phyloP scores from a whole-genome alignment of 306 rosid genomes.

The Alnus rubra region DNA sequence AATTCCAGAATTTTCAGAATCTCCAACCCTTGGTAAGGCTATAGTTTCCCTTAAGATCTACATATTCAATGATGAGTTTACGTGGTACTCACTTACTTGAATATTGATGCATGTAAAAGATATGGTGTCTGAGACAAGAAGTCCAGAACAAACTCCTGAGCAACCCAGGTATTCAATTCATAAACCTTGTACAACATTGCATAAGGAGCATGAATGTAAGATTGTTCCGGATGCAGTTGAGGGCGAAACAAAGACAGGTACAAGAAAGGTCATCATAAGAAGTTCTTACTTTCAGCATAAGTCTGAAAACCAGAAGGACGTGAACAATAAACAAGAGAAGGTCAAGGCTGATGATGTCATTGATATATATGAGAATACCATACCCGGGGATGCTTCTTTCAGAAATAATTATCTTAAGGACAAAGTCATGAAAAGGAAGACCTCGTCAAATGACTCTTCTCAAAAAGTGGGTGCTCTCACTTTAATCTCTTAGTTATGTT shows the following conservation, averaged over 20 bases:
- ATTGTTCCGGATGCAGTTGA: conserved; percentile 38
- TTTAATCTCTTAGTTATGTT: conserved; percentile 20
- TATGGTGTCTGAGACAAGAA: conserved; percentile 32
- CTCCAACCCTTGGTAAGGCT: conserved; percentile 52
- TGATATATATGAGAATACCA: conserved; percentile 28
- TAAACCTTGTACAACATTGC: conserved; percentile 69
- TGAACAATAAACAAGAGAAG: conserved; percentile 41
- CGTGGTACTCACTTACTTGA: conserved; percentile 36
- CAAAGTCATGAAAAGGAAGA: conserved; percentile 58
- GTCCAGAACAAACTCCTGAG: conserved; percentile 47
- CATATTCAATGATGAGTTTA: conserved; percentile 12
- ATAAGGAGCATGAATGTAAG: conserved; percentile 44
- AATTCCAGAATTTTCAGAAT: conserved; percentile 32
- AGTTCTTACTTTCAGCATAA: conserved; percentile 71
- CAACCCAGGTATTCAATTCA: conserved; percentile 64
- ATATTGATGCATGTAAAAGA: conserved; percentile 39
- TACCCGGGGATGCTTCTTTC: conserved; percentile 34
- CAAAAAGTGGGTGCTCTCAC: conserved; percentile 51
- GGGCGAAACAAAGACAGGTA: conserved; percentile 47
- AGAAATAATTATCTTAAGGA: conserved; percentile 33
- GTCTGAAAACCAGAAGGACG: conserved; percentile 35
- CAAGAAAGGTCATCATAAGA: conserved; percentile 63
- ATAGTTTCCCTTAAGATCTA: conserved; percentile 15
- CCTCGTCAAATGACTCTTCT: conserved; percentile 40
- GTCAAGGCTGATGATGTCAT: conserved; percentile 27